A percentile compares a stretch with the other conserved stretches of the same genome.
Conservation (phyloP, 441 rosid species). For the Pelargonium myrrhifolium region DNA sequence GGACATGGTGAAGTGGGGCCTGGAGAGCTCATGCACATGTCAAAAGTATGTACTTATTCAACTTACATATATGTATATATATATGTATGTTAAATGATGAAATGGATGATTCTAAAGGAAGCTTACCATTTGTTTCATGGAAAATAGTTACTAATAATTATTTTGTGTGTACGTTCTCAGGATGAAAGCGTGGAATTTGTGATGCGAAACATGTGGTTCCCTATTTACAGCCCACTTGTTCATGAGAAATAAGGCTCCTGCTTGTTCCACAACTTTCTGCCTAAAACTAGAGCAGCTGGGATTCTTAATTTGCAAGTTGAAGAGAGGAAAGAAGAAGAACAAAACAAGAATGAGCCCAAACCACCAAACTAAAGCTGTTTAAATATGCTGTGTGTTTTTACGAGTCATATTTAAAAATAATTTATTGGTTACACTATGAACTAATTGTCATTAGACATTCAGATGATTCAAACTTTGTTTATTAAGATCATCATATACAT, state of each 20-base stretch:
- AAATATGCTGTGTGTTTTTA: not conserved
- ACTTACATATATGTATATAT: no score
- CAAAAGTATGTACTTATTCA: slow-evolving; percentile 50
- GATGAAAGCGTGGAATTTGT: slow-evolving; percentile 61
- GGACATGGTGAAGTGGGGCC: slow-evolving; percentile 71
- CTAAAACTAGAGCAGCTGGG: not conserved
- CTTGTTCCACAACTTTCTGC: not conserved
- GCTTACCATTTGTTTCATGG: not conserved
- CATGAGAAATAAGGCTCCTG: slow-evolving; percentile 52
- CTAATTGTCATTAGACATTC: not conserved
- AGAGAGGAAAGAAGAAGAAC: not conserved
- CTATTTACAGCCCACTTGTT: slow-evolving; percentile 83
- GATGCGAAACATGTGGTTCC: slow-evolving; percentile 76
- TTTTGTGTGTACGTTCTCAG: slow-evolving; percentile 13
- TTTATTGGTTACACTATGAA: not conserved
- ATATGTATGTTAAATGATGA: no score
- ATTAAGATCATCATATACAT: not conserved
- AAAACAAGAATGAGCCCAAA: not conserved
- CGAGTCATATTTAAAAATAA: not conserved
- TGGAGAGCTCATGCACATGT: slow-evolving; percentile 67
- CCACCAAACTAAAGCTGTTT: no score
- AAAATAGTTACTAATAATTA: not conserved
- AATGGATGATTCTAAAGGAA: not conserved
- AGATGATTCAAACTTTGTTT: not conserved
- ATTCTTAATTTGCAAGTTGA: not conserved